Base-by-base conservation (phyloP, 345 rosid genomes). In the Eucalyptus tenuipes region DNA sequence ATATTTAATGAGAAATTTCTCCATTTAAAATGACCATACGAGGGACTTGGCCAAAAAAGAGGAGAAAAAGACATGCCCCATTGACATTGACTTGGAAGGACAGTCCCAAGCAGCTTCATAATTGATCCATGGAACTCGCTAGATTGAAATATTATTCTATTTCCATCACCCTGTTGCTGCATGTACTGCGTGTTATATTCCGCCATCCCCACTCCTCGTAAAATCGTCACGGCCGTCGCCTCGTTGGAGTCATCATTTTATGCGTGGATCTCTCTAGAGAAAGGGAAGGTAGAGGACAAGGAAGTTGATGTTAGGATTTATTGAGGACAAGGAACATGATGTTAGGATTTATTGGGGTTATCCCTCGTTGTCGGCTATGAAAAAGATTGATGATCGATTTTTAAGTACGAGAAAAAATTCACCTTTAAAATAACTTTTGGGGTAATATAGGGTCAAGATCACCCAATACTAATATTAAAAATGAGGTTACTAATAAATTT, bases 361-460 rank as follows among this genome's bases (percentile, higher is more conserved):
- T 52, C 25, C 2, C 57, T 20, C 5, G 10, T 52, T 52, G 57
- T 52, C 25, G 25, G 10, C 25, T 52, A 52, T 2, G 57, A 52
- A 52, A 20, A 52, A 4, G 57, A 52, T 2, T 44, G 47, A 44
- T 52, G 20, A 20, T 52, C 4, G 57, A 52, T 52, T 2, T 2
- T 18, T 20, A 20, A 18, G 20, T 3, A 4, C 2, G 2, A 20
- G 10, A 0, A 52, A 20, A 52, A 52, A 8, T 18, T 52, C 25
- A 7, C 10, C 10, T 18, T 52, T 18, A 52, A 52, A 52, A 0
- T 20, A 8, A 1, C 10, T 52, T 52, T 52, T 52, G 10, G 2
- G 2, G 1, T 52, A 52, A 7, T 8, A 8, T 0, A 52, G 25
- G 4, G 2, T 52, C 10, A 52, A 52, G 5, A 20, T 20, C 57